phyloP scores from a whole-genome alignment of 2,329 filamentous ascomycete species.

The Aulographum hederae region DNA sequence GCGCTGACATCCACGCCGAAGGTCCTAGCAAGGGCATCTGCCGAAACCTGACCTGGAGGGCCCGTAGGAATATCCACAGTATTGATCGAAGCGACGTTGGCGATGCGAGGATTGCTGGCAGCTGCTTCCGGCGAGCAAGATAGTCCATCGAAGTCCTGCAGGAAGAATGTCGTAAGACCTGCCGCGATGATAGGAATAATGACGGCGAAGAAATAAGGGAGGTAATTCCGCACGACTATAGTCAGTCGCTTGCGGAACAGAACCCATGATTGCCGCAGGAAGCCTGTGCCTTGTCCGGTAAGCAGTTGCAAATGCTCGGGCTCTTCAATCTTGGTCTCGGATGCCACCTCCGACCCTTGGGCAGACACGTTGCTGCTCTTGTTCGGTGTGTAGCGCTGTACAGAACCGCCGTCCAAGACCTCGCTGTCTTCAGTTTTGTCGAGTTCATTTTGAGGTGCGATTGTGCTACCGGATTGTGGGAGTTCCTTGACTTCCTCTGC shows the following conservation, averaged over 20 bases:
- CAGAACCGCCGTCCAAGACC: not conserved
- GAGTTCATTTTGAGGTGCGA: conserved; percentile 22
- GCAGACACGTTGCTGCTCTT: too few species aligned
- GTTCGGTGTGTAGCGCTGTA: too few species aligned
- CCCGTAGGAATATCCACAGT: conserved; percentile 11
- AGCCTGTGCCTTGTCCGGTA: conserved; percentile 51
- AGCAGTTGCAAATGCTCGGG: conserved; percentile 28
- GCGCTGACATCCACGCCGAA: conserved; percentile 5
- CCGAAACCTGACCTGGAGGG: conserved; percentile 15
- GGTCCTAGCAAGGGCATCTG: conserved; percentile 12
- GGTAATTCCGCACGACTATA: conserved; percentile 59
- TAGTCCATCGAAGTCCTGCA: conserved; percentile 36
- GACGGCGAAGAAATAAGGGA: conserved; percentile 58
- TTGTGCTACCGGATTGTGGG: too few species aligned
- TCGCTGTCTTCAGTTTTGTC: not conserved
- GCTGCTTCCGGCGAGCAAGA: conserved; percentile 25
- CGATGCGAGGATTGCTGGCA: conserved; percentile 13
- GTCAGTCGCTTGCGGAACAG: conserved; percentile 62
- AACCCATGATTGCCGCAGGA: conserved; percentile 51
- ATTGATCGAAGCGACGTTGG: not conserved
- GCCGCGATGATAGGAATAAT: conserved; percentile 64
- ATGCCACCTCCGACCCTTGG: too few species aligned
- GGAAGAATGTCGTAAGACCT: conserved; percentile 59
- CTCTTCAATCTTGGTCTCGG: too few species aligned
- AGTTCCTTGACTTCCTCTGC: conserved; percentile 49